Base-by-base conservation (phyloP, 176 grass and related monocot species). In the Zizania latifolia region DNA sequence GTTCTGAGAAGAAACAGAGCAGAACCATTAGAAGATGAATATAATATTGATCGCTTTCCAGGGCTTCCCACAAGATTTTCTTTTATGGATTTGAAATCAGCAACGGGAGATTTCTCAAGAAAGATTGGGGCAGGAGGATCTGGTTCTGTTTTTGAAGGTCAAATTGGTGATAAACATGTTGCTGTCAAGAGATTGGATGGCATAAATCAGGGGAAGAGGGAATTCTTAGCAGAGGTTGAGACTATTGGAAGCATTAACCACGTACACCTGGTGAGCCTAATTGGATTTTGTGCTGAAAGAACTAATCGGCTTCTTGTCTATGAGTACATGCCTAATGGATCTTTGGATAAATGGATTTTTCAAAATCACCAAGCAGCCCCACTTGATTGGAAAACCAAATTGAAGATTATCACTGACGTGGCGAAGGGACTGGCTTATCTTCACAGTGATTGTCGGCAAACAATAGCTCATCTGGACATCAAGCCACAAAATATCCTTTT, bases 301-400 rank as follows among this genome's bases (percentile, higher is more conserved):
- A 62, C 68, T 1, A 61, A 90, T 61, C 84, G 77, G 32, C 87
- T 90, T 56, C 76, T 85, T 24, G 87, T 87, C 19, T 87, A 85
- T 35, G 81, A 93, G 28, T 93, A 87, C 56, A 90, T 90, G 83
- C 32, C 74, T 14, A 74, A 78, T 64, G 84, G 90, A 31, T 90
- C 90, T 21, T 75, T 87, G n/a, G 84, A 90, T 75, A 87, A 71
- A 74, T 93, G 91, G 81, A 90, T 93, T 46, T 93, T 87, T 15
- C 10, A 31, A 38, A 76, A 70, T n/a, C 26, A 61, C 19, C 71
- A 48, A 72, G 28, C 15, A 54, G 22, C 8, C 10, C 26, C 53
- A 53, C 84, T 90, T 32, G 77, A 76, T 72, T 90, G 81, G 87
- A 27, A 84, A 51, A 85, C 85, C 10, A 84, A 72, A 62, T 11